These are phyloP conservation scores for Otatea glauca DNA, from an alignment of 176 grass and related monocot genomes.

Conservation along the genomic window DNA sequence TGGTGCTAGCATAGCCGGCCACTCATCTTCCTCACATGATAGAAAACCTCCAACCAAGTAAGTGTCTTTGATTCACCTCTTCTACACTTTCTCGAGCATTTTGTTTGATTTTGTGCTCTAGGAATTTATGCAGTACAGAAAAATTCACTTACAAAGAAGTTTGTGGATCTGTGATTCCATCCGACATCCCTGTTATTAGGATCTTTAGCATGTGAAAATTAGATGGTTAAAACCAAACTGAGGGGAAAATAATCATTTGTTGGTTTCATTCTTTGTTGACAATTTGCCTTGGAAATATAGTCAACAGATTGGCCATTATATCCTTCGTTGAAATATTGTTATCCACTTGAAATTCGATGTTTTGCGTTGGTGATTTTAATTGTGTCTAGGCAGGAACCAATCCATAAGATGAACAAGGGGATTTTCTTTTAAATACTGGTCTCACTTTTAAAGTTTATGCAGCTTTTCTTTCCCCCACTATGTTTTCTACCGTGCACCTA, in stretches of 20 bases:
- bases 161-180: neutral
- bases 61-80: too few species aligned
- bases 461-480: neutral
- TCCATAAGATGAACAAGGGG: neutral
- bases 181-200: neutral
- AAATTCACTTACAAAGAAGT: too few species aligned
- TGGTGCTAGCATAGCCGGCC: too few species aligned
- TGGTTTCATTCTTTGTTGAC: neutral
- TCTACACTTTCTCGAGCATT: too few species aligned
- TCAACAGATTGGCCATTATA: neutral
- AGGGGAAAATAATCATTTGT: neutral
- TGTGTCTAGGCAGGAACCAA: neutral
- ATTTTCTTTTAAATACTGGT: neutral
- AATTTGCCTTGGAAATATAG: slow-evolving; percentile 12
- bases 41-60: too few species aligned
- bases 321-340: neutral
- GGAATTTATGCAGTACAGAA: too few species aligned
- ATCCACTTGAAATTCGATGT: neutral
- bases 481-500: neutral
- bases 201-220: neutral
- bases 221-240: neutral
- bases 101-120: too few species aligned
- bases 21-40: too few species aligned
- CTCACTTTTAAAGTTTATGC: slow-evolving; percentile 2
- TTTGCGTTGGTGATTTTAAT: neutral